Base-by-base conservation (phyloP, 257 asterid genomes). In the Linaria vulgaris region DNA sequence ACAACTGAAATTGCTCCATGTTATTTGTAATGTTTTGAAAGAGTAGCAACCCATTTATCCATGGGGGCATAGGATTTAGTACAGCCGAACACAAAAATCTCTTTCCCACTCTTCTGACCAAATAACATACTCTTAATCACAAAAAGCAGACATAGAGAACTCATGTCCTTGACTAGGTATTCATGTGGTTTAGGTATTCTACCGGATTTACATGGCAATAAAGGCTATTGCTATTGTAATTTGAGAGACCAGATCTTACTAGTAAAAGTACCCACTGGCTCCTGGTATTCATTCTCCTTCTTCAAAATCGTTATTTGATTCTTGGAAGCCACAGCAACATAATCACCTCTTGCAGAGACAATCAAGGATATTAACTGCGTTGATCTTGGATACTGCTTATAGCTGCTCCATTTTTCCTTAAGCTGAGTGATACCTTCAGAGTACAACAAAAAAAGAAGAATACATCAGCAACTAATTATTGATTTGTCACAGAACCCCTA, bases 241-340 rank as follows among this genome's bases (percentile, higher is more conserved):
- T 24, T 50, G 23, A 59, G 46, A 61, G 70, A 72, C 68, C 54
- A 63, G 66, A 69, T 61, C 96, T 85, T 89, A 94, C 99, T 74
- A 62, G 77, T 76, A 74, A 87, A 94, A 60, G 64, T 55, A 56
- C 99, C 99, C 63, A 80, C 75, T 13, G 97, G 95, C 75, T 84
- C 86, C 84, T 76, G 88, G 84, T 85, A 94, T 69, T 82, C 88
- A 80, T 85, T 70, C 73, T 81, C 87, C 88, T 87, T 84, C 72
- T 52, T 87, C 73, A 94, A 67, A 74, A 94, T 83, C 38, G 88
- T 78, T 69, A 94, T 83, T 69, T 81, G 91, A 69, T 83, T 87
- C 64, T 95, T 75, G 48, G 82, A 74, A 70, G 95, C 96, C 63
- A 94, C 87, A 71, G 99, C 99, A 72, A 94, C 88, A 64, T 74